Base-by-base conservation (phyloP, 1,284 basidiomycete genomes). In the Rhodotorula mucilaginosa region DNA sequence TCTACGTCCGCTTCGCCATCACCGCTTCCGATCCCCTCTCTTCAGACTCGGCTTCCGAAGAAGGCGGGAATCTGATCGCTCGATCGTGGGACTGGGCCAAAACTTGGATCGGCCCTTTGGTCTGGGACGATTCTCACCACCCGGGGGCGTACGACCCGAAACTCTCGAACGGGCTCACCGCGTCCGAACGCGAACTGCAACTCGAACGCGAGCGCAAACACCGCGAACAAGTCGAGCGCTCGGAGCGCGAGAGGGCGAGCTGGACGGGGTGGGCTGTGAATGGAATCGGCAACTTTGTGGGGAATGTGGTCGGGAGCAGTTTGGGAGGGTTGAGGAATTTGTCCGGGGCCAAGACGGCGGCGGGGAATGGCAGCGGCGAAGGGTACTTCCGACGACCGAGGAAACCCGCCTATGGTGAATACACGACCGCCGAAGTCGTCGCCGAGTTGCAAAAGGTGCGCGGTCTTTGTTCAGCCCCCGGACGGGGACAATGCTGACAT, bases 371-470 rank as follows among this genome's bases (percentile, higher is more conserved):
- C 2, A 23, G 34, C 3, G 51, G 61, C 2, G 26, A 56, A 12
- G 54, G 26, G 13, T 48, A 74, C 54, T 75, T 74, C 65, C 67
- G 68, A 44, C 59, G 71, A 31, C 61, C 61, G 65, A 66, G 61
- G 70, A 75, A 75, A 34, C 75, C 75, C 23, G 52, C 49, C n/a
- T 12, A 67, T 61, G 75, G 75, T 10, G 71, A 76, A 59, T 71
- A 60, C 39, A 58, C 46, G 18, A 59, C 67, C 13, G 75, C 67
- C n/a, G 75, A 76, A 49, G 73, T 73, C 5, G 68, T 73, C 23
- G 75, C 75, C 7, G 73, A 76, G 65, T 34, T 76, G 51, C 54
- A 69, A 39, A 76, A 76, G 70, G 74, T 76, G 26, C 26, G 26
- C 26, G 26, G 26, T 26, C 26, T 1, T 26, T 26, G 26, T 26